Evolutionary conservation across 345 rosid species (phyloP), one percentile per base, ranked within the genome.

Genomic region (Acer negundo): DNA sequence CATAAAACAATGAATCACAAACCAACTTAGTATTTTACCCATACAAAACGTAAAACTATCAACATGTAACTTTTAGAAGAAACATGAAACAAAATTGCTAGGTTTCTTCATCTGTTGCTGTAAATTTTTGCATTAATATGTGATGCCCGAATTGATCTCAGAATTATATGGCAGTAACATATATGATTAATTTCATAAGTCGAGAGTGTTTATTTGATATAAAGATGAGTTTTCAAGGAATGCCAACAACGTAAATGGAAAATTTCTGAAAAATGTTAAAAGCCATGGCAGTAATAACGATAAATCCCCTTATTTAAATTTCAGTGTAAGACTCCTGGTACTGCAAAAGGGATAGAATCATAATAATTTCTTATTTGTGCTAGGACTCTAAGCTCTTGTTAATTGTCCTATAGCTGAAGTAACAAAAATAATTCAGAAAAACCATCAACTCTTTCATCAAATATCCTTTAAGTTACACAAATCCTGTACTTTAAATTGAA

Each of bases 131-230:
- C 55, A 49, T 49, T 13, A 13, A 12, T 17, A 4, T 49, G 55
- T 2, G 55, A 13, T 49, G 12, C 17, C 16, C 3, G 17, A 49
- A 49, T 49, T 49, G 6, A 56, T 56, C 62, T 56, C 73, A 69
- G 73, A 42, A 69, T 44, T 69, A 44, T 23, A 47, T 23, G 38
- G 73, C 59, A 47, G 73, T 47, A 23, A 22, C 40, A 47, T 55
- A n/a, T 53, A 31, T 6, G 11, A 55, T 68, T 51, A 53, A 71
- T 15, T 53, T 55, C 20, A 2, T 10, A 4, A 31, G 17, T 26
- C 10, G 42, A 53, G 9, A n/a, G 20, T 59, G 9, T 58, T 10
- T 58, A 59, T 10, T 7, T 22, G 63, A 7, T 59, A 13, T 15
- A 20, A 59, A 8, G 26, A 19, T 59, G 26, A 6, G 24, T 59